Percentiles rank a stretch among this genome's conserved stretches.
phyloP scores from a whole-genome alignment of 2,329 filamentous ascomycete species.

The Exutisphaerella laricina region DNA sequence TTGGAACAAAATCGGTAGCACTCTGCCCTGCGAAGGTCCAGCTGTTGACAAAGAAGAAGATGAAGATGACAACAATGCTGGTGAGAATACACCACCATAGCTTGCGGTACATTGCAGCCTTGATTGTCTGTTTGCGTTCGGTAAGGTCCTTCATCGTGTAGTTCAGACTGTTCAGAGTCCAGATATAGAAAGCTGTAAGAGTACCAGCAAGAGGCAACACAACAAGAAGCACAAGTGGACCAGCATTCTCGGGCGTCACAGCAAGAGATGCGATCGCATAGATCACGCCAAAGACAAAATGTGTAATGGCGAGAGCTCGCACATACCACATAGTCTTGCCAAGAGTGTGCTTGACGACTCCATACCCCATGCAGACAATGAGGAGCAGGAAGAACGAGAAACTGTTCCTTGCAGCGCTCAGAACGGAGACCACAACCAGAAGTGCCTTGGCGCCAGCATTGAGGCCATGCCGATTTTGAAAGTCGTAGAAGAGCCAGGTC shows the following conservation, averaged over 20 bases:
- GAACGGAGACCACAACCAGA: constrained; percentile 82
- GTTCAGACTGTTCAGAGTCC: constrained; percentile 94
- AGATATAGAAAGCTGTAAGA: constrained; percentile 94
- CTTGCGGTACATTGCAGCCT: constrained; percentile 94
- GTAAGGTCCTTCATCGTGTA: constrained; percentile 93
- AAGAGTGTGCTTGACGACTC: constrained; percentile 88
- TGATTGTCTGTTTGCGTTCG: constrained; percentile 87
- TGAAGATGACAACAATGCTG: constrained; percentile 93
- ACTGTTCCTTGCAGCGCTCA: constrained; percentile 91
- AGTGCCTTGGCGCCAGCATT: constrained; percentile 78
- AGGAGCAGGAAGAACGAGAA: constrained; percentile 98
- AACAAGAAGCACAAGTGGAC: constrained; percentile 84
- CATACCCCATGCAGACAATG: constrained; percentile 99
- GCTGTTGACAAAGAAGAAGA: constrained; percentile 97
- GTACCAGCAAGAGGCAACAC: constrained; percentile 88
- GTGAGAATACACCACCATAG: constrained; percentile 96
- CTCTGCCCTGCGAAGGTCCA: constrained; percentile 84
- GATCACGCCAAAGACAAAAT: constrained; percentile 91
- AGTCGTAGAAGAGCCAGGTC: constrained; percentile 99
- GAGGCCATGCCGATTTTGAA: constrained; percentile 81
- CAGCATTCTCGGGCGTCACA: constrained; percentile 82
- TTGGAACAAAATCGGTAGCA: constrained; percentile 85
- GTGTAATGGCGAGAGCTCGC: constrained; percentile 79
- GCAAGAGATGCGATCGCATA: constrained; percentile 87
- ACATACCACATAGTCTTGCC: constrained; percentile 94